A percentile compares a stretch with the other conserved stretches of the same genome.
Evolutionary conservation across 208 protist species (phyloP).

Genomic region (Trypanosoma avium): DNA sequence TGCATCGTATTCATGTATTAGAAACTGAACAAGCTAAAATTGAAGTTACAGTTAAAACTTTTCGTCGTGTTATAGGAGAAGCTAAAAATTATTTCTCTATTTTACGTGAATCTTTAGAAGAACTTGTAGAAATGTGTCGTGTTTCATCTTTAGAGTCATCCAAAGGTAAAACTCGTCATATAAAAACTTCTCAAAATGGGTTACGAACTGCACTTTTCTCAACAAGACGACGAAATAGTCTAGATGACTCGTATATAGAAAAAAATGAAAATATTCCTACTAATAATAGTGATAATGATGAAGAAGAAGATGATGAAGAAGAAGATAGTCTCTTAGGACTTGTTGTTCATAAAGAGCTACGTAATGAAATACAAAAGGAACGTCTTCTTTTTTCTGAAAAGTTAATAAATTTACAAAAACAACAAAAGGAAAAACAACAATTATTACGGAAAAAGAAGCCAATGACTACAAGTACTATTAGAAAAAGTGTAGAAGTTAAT

Average conservation of each 20-base stretch:
- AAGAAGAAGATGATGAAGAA: constrained; percentile 10
- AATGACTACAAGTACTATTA: not conserved
- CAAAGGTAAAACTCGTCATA: not conserved
- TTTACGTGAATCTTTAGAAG: constrained; percentile 8
- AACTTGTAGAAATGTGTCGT: constrained; percentile 10
- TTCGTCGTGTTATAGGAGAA: constrained; percentile 4
- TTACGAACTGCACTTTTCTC: constrained; percentile 1
- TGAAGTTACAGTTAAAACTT: not conserved
- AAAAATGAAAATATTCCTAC: not conserved
- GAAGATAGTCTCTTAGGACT: constrained; percentile 13
- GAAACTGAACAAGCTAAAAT: constrained; percentile 41
- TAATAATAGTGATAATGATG: not conserved
- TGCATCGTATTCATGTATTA: constrained; percentile 41
- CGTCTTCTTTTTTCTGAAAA: not conserved
- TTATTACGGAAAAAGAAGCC: not conserved
- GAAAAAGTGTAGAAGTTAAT: not conserved
- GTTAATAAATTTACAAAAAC: not conserved
- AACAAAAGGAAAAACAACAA: not conserved
- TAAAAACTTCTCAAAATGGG: not conserved
- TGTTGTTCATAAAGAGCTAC: constrained; percentile 7
- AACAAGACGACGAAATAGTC: not conserved
- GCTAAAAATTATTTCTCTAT: not conserved
- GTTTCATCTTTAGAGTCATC: too few species aligned
- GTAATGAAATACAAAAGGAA: constrained; percentile 2
- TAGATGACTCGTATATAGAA: too few species aligned